Percentiles rank a stretch among this genome's conserved stretches.
Evolutionary conservation across 1,284 basidiomycete species (phyloP).

Genomic region (Fistulina hepatica): DNA sequence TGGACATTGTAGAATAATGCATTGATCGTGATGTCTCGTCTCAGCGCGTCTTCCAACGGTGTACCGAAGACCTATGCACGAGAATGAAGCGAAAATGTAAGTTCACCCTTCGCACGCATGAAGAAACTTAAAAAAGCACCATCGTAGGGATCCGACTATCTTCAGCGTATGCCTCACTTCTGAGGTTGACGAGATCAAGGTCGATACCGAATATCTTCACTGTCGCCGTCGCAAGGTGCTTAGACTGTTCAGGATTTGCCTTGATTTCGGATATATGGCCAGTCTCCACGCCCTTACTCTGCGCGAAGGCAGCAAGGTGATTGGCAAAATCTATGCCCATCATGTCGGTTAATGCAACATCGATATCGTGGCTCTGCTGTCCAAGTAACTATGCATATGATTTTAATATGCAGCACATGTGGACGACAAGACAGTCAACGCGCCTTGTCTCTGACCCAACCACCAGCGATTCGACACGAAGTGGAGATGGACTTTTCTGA

Average conservation of each 20-base stretch:
- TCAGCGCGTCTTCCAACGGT: slow-evolving; percentile 81
- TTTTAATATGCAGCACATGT: slow-evolving; percentile 5
- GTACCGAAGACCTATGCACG: slow-evolving; percentile 75
- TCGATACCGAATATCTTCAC: slow-evolving; percentile 77
- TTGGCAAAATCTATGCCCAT: slow-evolving; percentile 90
- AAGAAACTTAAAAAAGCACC: slow-evolving; percentile 39
- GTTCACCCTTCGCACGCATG: too few relatives aligned
- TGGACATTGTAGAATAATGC: slow-evolving; percentile 96
- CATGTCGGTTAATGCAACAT: slow-evolving; percentile 82
- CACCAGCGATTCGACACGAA: slow-evolving; percentile 82
- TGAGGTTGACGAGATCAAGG: slow-evolving; percentile 90
- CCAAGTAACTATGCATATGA: slow-evolving; percentile 57
- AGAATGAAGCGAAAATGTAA: slow-evolving; percentile 3
- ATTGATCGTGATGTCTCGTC: slow-evolving; percentile 95
- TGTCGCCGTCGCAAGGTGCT: slow-evolving; percentile 96
- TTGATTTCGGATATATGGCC: slow-evolving; percentile 74
- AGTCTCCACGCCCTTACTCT: slow-evolving; percentile 42
- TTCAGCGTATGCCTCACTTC: slow-evolving; percentile 86
- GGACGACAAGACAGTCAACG: slow-evolving; percentile 14
- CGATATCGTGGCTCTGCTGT: slow-evolving; percentile 83
- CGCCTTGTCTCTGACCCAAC: slow-evolving; percentile 98
- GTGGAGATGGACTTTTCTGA: slow-evolving; percentile 43
- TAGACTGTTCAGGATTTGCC: slow-evolving; percentile 94
- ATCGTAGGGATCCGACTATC: slow-evolving; percentile 86
- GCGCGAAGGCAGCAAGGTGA: slow-evolving; percentile 61